Evolutionary conservation across 768 basidiomycete genomes (phyloP), one percentile per base, ranked within the genome.

Genomic region (Amanita pseudoporphyria): DNA sequence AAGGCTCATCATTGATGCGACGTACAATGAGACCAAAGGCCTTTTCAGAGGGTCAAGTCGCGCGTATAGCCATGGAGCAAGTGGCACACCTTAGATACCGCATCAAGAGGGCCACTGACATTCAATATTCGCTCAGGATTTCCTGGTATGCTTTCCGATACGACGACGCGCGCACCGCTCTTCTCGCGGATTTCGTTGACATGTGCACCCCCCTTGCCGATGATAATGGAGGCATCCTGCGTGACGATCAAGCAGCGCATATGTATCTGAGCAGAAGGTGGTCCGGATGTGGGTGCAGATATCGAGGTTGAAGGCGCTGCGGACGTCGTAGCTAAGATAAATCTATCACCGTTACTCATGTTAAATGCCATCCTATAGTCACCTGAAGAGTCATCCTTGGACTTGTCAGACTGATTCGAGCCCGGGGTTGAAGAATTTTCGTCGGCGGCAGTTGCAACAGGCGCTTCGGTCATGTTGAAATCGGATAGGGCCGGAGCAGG

Each of bases 161-260:
- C 92, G 73, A 93, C 89, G 58, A 98, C 92, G 43, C 92, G 78
- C 12, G 95, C 94, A 38, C 91, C 92, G 56, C 90, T 93, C 74
- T 95, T 96, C 67, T 98, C 96, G 53, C 96, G 77, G 54, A 99
- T 98, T 67, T 99, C 96, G 60, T 96, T 97, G 58, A 99, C 94
- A 68, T 98, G 96, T 38, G 87, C 79, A 55, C 95, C 95, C 44
- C 74, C 87, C 68, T 92, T 91, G 32, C 96, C 96, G 57, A 99
- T 99, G 71, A 98, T 98, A 69, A 99, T 95, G 48, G 91, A 94
- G 10, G 96, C 96, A 68, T 99, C 96, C 69, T 97, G 94, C 9
- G 96, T 98, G 58, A 99, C 96, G 62, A 99, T 99, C 60, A 99
- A 73, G 65, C 92, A 94, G 40, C 95, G 83, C 92, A 99, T 95